These are phyloP conservation scores for Cairneyella variabilis DNA, from an alignment of 495 filamentous ascomycete genomes.

Conservation along the genomic window DNA sequence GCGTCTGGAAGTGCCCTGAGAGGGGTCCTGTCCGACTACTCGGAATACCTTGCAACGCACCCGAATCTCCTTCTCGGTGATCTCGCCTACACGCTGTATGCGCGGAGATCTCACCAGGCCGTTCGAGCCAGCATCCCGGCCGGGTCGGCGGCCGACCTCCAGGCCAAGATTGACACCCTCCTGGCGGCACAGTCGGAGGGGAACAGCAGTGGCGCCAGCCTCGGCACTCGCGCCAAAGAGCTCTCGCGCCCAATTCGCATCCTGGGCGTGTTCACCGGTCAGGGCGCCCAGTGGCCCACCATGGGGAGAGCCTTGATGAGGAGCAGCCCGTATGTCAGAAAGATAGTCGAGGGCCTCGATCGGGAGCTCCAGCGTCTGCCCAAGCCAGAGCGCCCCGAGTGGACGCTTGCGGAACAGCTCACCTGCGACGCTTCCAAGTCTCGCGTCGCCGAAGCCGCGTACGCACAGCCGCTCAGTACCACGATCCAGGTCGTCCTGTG, in stretches of 20 bases:
- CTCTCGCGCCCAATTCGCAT: constrained; percentile 13
- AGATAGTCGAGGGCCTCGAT: constrained; percentile 41
- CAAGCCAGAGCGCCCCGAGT: constrained; percentile 35
- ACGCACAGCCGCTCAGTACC: constrained; percentile 47
- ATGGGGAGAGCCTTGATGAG: constrained; percentile 53
- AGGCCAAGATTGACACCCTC: not conserved
- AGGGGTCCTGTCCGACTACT: not conserved
- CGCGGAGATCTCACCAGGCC: constrained; percentile 12
- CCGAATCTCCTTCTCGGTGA: constrained; percentile 6
- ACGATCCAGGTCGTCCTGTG: constrained; percentile 45
- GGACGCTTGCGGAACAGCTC: constrained; percentile 44
- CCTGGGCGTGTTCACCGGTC: constrained; percentile 38
- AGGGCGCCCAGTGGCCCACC: constrained; percentile 46
- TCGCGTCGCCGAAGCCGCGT: constrained; percentile 36
- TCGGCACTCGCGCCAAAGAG: not conserved
- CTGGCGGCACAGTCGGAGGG: not conserved
- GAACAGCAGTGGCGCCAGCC: not conserved
- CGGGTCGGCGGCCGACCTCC: constrained; percentile 1
- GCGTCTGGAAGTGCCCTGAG: constrained; percentile 6
- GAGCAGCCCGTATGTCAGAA: constrained; percentile 33
- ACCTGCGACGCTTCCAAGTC: constrained; percentile 28
- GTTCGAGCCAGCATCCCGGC: constrained; percentile 3
- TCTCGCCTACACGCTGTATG: constrained; percentile 19
- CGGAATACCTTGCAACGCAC: not conserved
- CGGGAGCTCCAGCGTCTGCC: constrained; percentile 32